phyloP scores from a whole-genome alignment of 2,329 filamentous ascomycete genomes.

The Lasiodiplodia citricola region DNA sequence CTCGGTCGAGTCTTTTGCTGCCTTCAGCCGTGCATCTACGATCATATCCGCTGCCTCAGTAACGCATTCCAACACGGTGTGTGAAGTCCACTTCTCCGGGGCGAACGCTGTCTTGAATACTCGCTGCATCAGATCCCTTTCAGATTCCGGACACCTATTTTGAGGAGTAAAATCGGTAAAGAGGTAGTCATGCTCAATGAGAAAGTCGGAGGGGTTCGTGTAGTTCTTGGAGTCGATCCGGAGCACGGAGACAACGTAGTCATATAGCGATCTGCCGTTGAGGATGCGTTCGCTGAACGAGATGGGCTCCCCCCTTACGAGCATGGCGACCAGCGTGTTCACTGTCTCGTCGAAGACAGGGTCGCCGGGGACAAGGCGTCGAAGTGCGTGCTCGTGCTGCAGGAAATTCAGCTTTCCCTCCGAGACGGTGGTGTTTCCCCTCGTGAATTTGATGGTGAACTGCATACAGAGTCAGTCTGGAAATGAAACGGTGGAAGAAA shows the following conservation, averaged over 20 bases:
- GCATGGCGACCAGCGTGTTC: slow-evolving; percentile 36
- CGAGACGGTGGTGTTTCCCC: slow-evolving; percentile 84
- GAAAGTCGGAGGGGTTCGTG: slow-evolving; percentile 60
- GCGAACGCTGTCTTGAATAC: not conserved
- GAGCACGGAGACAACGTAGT: slow-evolving; percentile 57
- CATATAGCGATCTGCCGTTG: slow-evolving; percentile 36
- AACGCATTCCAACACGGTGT: not conserved
- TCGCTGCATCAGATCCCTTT: not conserved
- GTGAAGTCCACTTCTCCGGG: slow-evolving; percentile 3
- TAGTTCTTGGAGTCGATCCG: slow-evolving; percentile 62
- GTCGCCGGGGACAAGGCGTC: slow-evolving; percentile 53
- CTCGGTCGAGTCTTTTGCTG: not conserved
- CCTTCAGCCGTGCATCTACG: not conserved
- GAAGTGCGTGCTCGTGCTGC: slow-evolving; percentile 67
- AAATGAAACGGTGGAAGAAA: no score
- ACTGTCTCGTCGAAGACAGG: slow-evolving; percentile 46
- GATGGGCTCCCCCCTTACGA: slow-evolving; percentile 29
- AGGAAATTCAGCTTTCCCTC: slow-evolving; percentile 81
- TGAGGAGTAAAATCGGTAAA: slow-evolving; percentile 45
- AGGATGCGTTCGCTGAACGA: slow-evolving; percentile 28
- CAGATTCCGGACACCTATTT: not conserved
- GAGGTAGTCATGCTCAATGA: slow-evolving; percentile 63
- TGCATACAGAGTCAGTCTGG: slow-evolving; percentile 39
- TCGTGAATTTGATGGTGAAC: slow-evolving; percentile 88
- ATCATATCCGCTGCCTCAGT: not conserved